Evolutionary conservation across 2,329 filamentous ascomycete species (phyloP).

Genomic region (Aspergillus sp.): DNA sequence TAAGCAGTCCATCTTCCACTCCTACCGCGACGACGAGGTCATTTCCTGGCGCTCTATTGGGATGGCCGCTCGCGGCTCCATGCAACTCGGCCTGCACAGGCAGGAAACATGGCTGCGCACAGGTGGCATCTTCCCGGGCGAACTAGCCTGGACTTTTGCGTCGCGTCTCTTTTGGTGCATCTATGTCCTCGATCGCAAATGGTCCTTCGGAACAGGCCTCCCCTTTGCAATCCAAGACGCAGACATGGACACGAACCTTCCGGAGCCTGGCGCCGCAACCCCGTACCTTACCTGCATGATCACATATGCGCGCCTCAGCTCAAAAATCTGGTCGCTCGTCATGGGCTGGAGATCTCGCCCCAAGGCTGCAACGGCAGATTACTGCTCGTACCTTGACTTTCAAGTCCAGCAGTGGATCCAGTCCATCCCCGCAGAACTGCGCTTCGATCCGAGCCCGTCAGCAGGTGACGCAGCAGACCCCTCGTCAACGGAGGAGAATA

Average conservation of each 20-base stretch:
- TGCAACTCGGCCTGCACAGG: constrained; percentile 56
- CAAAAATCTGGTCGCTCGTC: constrained; percentile 54
- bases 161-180: constrained; percentile 56
- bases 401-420: constrained; percentile 53
- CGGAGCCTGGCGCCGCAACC: constrained; percentile 46
- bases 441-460: constrained; percentile 42
- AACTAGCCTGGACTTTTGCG: constrained; percentile 41
- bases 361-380: constrained; percentile 43
- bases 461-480: neutral
- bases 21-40: constrained; percentile 55
- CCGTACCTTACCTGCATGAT: constrained; percentile 56
- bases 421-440: constrained; percentile 50
- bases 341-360: constrained; percentile 41
- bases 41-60: constrained; percentile 56
- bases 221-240: constrained; percentile 55
- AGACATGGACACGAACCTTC: constrained; percentile 55
- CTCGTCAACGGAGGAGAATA: constrained; percentile 28
- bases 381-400: constrained; percentile 46
- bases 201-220: constrained; percentile 57
- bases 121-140: constrained; percentile 42
- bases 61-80: constrained; percentile 51
- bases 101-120: constrained; percentile 46
- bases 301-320: constrained; percentile 52
- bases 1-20: constrained; percentile 41
- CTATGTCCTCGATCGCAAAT: constrained; percentile 57